These are phyloP conservation scores for Lactarius sanguifluus DNA, from an alignment of 768 basidiomycete species.

Conservation along the genomic window DNA sequence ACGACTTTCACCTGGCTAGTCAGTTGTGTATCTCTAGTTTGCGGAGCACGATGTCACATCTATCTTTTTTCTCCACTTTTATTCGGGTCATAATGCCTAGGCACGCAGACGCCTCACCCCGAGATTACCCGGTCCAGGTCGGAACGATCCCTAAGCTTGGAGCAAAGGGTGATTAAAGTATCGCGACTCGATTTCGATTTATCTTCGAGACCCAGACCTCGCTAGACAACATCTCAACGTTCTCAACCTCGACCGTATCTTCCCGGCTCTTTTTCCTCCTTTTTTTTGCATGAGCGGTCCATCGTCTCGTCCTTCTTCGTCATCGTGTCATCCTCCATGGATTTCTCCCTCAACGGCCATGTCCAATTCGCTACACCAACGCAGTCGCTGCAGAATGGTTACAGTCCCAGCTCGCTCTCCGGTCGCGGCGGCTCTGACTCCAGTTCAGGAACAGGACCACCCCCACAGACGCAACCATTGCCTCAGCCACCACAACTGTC, in stretches of 20 bases:
- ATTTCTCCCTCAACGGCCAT: background rate
- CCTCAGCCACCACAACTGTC: background rate
- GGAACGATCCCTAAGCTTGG: constrained; percentile 3
- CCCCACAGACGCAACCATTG: background rate
- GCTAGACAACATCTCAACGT: background rate
- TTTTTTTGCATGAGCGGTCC: background rate
- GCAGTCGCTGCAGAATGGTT: background rate
- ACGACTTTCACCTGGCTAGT: background rate
- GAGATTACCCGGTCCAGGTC: constrained; percentile 18
- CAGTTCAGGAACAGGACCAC: background rate
- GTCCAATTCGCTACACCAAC: background rate
- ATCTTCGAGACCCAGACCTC: background rate
- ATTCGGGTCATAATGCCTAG: background rate
- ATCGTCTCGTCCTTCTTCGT: background rate
- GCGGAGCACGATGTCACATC: background rate
- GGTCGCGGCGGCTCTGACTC: background rate
- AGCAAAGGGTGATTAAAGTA: constrained; percentile 1
- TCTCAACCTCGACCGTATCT: background rate
- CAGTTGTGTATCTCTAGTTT: background rate
- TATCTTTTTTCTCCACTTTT: background rate
- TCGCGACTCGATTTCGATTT: background rate
- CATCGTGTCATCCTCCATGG: background rate
- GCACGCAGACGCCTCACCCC: constrained; percentile 9
- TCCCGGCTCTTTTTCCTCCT: background rate
- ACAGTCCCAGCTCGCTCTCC: background rate